Evolutionary conservation across 768 basidiomycete species (phyloP).

Genomic region (Cubamyces lactineus): DNA sequence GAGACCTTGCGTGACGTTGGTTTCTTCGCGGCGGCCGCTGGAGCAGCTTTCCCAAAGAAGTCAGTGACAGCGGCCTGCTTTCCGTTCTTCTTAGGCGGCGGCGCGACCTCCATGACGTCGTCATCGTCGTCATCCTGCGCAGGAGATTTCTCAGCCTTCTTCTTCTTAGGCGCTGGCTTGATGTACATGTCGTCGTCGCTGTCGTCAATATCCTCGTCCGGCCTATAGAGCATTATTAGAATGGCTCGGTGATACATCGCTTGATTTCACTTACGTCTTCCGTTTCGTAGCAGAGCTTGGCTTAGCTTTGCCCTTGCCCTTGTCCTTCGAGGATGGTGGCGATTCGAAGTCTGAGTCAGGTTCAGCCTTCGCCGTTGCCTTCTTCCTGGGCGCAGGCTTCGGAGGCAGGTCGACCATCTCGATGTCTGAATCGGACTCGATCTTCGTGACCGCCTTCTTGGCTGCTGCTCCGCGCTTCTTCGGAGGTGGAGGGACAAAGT

Average conservation of each 20-base stretch:
- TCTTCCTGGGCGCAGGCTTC: constrained; percentile 44
- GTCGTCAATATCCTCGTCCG: constrained; percentile 43
- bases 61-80: constrained; percentile 53
- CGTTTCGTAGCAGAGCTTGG: constrained; percentile 50
- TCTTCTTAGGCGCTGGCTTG: constrained; percentile 59
- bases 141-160: constrained; percentile 34
- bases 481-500: constrained; percentile 30
- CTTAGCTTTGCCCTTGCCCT: constrained; percentile 51
- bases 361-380: constrained; percentile 38
- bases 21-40: constrained; percentile 40
- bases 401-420: constrained; percentile 43
- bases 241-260: not conserved
- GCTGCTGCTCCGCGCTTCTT: constrained; percentile 42
- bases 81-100: constrained; percentile 22
- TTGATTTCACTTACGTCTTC: constrained; percentile 56
- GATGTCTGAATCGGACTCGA: constrained; percentile 49
- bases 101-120: constrained; percentile 11
- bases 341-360: constrained; percentile 49
- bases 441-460: constrained; percentile 50
- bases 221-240: constrained; percentile 29
- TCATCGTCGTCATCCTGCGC: constrained; percentile 24
- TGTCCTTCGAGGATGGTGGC: constrained; percentile 32
- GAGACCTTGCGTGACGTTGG: constrained; percentile 32
- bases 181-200: constrained; percentile 42
- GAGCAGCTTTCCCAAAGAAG: constrained; percentile 57